Conservation (phyloP, 257 asterid species). For the Nicotiana undulata region DNA sequence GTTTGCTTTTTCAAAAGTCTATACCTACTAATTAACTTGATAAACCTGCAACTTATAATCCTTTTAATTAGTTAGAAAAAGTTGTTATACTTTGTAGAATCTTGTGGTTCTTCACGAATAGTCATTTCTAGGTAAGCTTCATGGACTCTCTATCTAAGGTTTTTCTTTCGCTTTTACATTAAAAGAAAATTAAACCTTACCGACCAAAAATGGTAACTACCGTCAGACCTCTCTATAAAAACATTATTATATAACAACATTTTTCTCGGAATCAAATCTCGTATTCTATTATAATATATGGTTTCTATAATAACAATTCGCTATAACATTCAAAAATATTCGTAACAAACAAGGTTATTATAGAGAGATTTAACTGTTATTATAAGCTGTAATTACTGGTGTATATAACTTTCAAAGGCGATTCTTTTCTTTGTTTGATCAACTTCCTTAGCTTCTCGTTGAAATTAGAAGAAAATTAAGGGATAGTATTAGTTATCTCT, state of each 20-base stretch:
- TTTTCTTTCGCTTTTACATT: not conserved
- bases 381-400: not conserved
- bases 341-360: too few species aligned
- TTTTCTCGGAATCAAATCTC: too few species aligned
- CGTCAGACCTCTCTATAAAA: too few species aligned
- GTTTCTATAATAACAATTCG: too few species aligned
- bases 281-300: too few species aligned
- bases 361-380: too few species aligned
- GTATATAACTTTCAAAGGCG: not conserved
- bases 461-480: not conserved
- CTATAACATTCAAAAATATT: too few species aligned
- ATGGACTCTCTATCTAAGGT: not conserved
- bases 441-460: constrained; percentile 1
- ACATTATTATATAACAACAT: too few species aligned
- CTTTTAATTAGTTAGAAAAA: not conserved
- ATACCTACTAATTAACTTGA: constrained; percentile 5
- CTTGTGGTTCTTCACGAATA: not conserved
- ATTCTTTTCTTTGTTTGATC: constrained; percentile 1
- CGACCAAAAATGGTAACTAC: too few species aligned
- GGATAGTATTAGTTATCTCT: not conserved
- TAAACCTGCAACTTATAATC: not conserved
- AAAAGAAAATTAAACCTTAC: too few species aligned
- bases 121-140: constrained; percentile 4
- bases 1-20: constrained; percentile 5
- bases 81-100: not conserved